Evolutionary conservation across 139 green algal species (phyloP), one percentile per base, ranked within the genome.

Genomic region (Mesostigma viride): DNA sequence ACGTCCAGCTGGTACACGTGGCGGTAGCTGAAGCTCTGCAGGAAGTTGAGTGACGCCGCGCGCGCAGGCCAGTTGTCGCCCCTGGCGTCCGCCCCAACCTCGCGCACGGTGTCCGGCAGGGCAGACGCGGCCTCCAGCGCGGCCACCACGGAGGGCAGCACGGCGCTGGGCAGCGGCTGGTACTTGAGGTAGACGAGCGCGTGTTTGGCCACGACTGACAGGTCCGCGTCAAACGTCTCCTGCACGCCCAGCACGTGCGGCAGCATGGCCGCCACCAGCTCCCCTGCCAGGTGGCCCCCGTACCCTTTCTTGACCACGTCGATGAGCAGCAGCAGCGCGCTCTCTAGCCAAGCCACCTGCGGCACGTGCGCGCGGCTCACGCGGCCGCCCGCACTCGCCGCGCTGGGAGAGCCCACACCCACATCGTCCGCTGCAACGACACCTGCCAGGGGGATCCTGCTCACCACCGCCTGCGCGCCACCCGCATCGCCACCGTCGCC

Each of bases 1-100:
- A 31, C 11, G 0, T 58, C 48, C 64, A 95, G 75, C 75, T 90
- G 63, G 67, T 2, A 8, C 11, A 62, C 56, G 14, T 31, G 34
- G 27, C 56, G 24, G 1, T 36, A 95, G 80, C 83, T 89, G 40
- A 93, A 90, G 68, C 78, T 83, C 78, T 91, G 85, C 1, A 76
- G 33, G 66, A 81, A 88, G 22, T 79, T 64, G 32, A 94, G 71
- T 26, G 80, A 84, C 0, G 86, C 82, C 2, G 81, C 86, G 3
- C 89, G 77, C 26, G 81, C 73, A 34, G 83, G 76, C 87, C 87
- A 95, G 24, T 70, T 60, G 4, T 36, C 26, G n/a, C 46, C 65
- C 14, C 58, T 8, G 22, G 32, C 14, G 20, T 31, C 59, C 22
- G 59, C 59, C 59, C 31, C 31, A 26, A 65, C 20, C 1, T 26